These are phyloP conservation scores for Saturnispora ahearnii DNA, from an alignment of 805 yeast species.

Conservation along the genomic window DNA sequence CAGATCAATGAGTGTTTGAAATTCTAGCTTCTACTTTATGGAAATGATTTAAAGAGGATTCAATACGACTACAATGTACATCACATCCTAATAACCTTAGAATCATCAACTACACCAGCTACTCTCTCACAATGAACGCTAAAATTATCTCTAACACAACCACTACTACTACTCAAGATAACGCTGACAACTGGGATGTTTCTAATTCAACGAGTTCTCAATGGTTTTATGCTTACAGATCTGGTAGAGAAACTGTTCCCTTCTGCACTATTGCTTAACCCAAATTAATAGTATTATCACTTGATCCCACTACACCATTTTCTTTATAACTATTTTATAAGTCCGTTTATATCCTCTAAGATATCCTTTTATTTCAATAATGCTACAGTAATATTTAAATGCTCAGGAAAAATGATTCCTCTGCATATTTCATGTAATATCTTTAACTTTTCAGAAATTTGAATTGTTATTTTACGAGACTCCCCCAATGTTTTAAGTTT, in stretches of 20 bases:
- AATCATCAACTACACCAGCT: background rate
- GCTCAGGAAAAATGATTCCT: no score
- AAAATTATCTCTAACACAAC: background rate
- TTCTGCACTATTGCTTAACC: conserved; percentile 1
- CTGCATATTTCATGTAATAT: no score
- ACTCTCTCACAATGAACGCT: background rate
- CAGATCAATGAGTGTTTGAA: background rate
- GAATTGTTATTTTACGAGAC: no score
- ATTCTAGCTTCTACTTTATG: background rate
- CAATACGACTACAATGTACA: background rate
- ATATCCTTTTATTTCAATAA: no score
- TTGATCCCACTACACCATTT: no score
- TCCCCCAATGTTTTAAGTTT: no score
- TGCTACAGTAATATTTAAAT: no score
- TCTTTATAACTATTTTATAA: no score
- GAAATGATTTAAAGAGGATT: background rate
- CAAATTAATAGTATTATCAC: background rate
- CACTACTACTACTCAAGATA: background rate
- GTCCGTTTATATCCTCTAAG: no score
- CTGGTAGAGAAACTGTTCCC: background rate
- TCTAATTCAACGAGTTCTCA: background rate
- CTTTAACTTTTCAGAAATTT: no score
- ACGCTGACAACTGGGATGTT: background rate
- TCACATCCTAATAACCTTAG: background rate
- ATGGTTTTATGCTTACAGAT: background rate